Percentiles rank a stretch among this genome's conserved stretches.
phyloP scores from a whole-genome alignment of 2,329 filamentous ascomycete genomes.

The Pseudocercospora macadamiae region DNA sequence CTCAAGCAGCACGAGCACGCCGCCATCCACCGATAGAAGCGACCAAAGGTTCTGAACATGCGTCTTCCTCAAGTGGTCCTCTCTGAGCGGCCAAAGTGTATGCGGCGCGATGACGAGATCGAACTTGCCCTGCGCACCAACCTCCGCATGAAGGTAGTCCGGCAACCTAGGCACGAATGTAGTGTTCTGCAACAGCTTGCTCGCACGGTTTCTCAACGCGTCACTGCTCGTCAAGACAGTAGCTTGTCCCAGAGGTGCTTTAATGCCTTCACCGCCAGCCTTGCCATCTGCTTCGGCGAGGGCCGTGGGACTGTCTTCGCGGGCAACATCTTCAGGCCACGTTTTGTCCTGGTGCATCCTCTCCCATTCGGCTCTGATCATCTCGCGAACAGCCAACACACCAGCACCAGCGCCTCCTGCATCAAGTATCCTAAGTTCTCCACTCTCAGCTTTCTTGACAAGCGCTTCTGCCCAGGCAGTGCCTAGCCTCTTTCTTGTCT shows the following conservation, averaged over 20 bases:
- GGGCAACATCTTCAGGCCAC: neutral
- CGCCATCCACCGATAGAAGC: constrained; percentile 79
- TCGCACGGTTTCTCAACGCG: constrained; percentile 72
- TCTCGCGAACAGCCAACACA: constrained; percentile 74
- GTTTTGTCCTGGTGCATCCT: constrained; percentile 54
- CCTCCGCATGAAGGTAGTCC: constrained; percentile 69
- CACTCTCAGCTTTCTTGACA: constrained; percentile 56
- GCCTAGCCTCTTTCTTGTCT: constrained; percentile 74
- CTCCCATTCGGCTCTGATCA: constrained; percentile 81
- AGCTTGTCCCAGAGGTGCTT: constrained; percentile 67
- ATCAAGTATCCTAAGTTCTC: constrained; percentile 70
- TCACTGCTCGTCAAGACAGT: constrained; percentile 81
- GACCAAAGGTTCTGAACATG: constrained; percentile 89
- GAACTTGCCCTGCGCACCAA: constrained; percentile 59
- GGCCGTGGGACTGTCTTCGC: constrained; percentile 24
- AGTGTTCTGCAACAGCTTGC: constrained; percentile 79
- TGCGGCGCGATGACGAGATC: constrained; percentile 92
- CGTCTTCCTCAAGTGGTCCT: constrained; percentile 75
- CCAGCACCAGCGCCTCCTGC: constrained; percentile 74
- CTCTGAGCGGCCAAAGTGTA: constrained; percentile 72
- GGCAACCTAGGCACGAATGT: constrained; percentile 91
- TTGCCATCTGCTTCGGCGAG: constrained; percentile 39
- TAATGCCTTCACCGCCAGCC: constrained; percentile 44
- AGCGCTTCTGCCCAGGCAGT: constrained; percentile 69
- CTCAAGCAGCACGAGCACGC: constrained; percentile 83